Evolutionary conservation across 805 yeast genomes (phyloP), one percentile per base, ranked within the genome.

Genomic region (Sugiyamaella lignohabitans): DNA sequence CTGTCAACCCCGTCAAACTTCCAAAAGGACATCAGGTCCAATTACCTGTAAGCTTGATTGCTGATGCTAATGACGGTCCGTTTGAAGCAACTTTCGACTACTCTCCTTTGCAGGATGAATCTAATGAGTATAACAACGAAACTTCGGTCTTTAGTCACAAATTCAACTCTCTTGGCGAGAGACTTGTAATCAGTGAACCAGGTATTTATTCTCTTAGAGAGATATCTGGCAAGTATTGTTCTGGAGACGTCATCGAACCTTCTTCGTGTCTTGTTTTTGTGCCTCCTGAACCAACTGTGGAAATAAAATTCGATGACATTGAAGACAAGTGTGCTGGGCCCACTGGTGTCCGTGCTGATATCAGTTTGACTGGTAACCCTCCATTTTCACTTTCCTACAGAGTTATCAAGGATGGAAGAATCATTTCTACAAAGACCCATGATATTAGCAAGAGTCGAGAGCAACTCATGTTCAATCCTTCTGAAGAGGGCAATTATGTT

Each of bases 321-420:
- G 70, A 79, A 21, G 98, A 91, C 58, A 78, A 83, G 42, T 93
- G 99, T 68, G 84, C 93, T 24, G 98, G 98, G 0, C 87, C 88
- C 39, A 81, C 87, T 5, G 98, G 97, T 0, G 79, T 88, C 49
- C 71, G 74, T 27, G 87, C 87, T 51, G 85, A 82, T 43, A 71
- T 89, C 48, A 64, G 73, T 0, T 70, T 83, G 43, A 68, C 75
- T 3, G 98, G 98, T 16, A 76, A 80, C 23, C 84, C 95, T 0
- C 97, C 98, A 1, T 93, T 84, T 66, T 73, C 73, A 46, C 72
- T 87, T 20, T 74, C 82, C 11, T 84, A 77, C 56, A 76, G 78
- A 47, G 59, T 78, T 11, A 68, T 72, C 32, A 64, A 69, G 20
- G 68, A 68, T n/a, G 64, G 62, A 4, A 58, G 62, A 4, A 55